Percentiles rank a stretch among this genome's conserved stretches.
Evolutionary conservation across 208 protist species (phyloP).

Genomic region (Trypanosomatidae sp.): DNA sequence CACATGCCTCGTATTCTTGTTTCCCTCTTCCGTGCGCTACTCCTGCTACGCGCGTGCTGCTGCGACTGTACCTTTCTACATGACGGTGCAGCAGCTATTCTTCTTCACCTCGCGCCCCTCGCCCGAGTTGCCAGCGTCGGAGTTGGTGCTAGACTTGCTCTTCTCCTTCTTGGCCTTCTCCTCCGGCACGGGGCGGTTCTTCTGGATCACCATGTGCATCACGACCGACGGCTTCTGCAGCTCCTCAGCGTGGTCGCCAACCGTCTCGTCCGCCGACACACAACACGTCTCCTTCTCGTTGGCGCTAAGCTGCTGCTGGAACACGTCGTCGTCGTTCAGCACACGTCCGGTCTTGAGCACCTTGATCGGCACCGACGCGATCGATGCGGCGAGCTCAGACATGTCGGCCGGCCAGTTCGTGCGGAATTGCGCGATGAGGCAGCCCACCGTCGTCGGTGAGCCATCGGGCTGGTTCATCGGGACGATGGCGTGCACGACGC

Average conservation of each 20-base stretch:
- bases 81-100: constrained; percentile 47
- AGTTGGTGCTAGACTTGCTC: constrained; percentile 12
- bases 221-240: constrained; percentile 36
- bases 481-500: constrained; percentile 55
- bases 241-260: constrained; percentile 15
- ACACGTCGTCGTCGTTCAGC: constrained; percentile 37
- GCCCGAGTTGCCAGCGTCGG: constrained; percentile 15
- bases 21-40: background rate
- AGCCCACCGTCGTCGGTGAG: constrained; percentile 37
- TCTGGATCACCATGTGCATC: constrained; percentile 70
- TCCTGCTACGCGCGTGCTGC: no score
- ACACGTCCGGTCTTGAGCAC: constrained; percentile 68
- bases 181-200: constrained; percentile 1
- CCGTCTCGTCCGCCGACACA: constrained; percentile 9
- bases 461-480: constrained; percentile 44
- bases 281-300: constrained; percentile 34
- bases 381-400: constrained; percentile 44
- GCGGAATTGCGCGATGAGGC: constrained; percentile 52
- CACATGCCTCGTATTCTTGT: no score
- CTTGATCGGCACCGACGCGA: constrained; percentile 39
- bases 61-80: constrained; percentile 44
- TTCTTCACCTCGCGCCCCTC: constrained; percentile 32
- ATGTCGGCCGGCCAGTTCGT: constrained; percentile 62
- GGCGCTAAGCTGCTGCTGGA: constrained; percentile 37
- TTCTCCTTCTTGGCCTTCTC: constrained; percentile 25